Percentiles rank a stretch among this genome's conserved stretches.
These are phyloP conservation scores for Dendrobium nobile DNA, from an alignment of 106 monocot genomes.

Conservation along the genomic window DNA sequence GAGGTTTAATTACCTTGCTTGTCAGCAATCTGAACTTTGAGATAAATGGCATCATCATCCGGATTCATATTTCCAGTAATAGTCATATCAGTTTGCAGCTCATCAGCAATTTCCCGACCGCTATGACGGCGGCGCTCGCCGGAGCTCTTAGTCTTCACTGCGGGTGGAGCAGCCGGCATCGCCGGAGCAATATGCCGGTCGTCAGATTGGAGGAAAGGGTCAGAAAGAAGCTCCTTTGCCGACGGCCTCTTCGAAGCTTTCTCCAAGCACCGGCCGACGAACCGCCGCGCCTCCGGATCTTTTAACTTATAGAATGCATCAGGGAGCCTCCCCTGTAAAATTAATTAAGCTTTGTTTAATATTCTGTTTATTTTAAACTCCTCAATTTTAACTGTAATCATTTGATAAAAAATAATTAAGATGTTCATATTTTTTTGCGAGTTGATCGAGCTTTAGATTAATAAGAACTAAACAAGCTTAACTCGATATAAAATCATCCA, in stretches of 20 bases:
- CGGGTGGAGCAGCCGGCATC: background rate
- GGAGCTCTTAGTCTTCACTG: background rate
- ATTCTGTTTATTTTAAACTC: no score
- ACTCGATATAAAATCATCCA: no score
- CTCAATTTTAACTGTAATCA: no score
- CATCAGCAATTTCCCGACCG: background rate
- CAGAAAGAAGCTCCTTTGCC: constrained; percentile 66
- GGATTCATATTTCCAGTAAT: constrained; percentile 93
- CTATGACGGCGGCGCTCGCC: background rate
- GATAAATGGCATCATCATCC: constrained; percentile 77
- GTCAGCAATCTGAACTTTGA: constrained; percentile 81
- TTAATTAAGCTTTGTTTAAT: background rate
- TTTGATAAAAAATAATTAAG: no score
- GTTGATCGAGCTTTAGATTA: no score
- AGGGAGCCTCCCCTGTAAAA: constrained; percentile 71
- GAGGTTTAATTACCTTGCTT: constrained; percentile 39
- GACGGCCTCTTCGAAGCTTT: constrained; percentile 47
- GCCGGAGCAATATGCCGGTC: background rate
- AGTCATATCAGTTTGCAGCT: constrained; percentile 40
- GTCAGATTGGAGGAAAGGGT: constrained; percentile 55
- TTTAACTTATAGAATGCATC: constrained; percentile 55
- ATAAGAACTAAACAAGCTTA: no score
- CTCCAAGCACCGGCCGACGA: constrained; percentile 70
- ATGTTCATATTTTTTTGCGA: no score
- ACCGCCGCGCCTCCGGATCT: constrained; percentile 55